Percentiles rank a stretch among this genome's conserved stretches.
These are phyloP conservation scores for Nitzschia inconspicua DNA, from an alignment of 108 stramenopile genomes.

Conservation along the genomic window DNA sequence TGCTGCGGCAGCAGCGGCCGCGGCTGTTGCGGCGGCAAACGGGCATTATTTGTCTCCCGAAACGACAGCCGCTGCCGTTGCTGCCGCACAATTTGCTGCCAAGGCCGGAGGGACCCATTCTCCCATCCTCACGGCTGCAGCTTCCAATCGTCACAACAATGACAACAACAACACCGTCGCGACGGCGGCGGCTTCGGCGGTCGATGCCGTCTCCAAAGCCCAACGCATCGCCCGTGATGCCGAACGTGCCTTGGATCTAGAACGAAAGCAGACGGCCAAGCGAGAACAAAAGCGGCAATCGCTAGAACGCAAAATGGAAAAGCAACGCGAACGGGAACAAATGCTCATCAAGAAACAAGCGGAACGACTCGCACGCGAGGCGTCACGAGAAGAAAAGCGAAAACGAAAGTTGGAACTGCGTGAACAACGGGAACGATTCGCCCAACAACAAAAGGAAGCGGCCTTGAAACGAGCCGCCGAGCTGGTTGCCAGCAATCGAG, in stretches of 20 bases:
- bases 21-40: slow-evolving; percentile 18
- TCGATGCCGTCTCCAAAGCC: slow-evolving; percentile 29
- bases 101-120: background rate
- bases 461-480: slow-evolving; percentile 70
- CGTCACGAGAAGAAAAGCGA: slow-evolving; percentile 58
- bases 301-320: slow-evolving; percentile 44
- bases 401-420: slow-evolving; percentile 52
- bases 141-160: background rate
- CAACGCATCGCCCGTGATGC: slow-evolving; percentile 49
- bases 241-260: slow-evolving; percentile 46
- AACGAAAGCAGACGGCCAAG: slow-evolving; percentile 38
- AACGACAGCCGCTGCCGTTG: slow-evolving; percentile 34
- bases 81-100: slow-evolving; percentile 7
- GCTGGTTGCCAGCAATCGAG: slow-evolving; percentile 62
- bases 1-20: slow-evolving; percentile 26
- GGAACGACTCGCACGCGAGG: slow-evolving; percentile 55
- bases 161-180: slow-evolving; percentile 5
- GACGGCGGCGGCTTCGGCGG: background rate
- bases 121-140: background rate
- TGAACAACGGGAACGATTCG: slow-evolving; percentile 56
- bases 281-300: slow-evolving; percentile 50
- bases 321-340: slow-evolving; percentile 58
- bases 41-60: slow-evolving; percentile 16
- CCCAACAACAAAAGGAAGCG: slow-evolving; percentile 69
- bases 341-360: slow-evolving; percentile 41